Base-by-base conservation (phyloP, 106 monocot species). In the Platanthera guangdongensis region DNA sequence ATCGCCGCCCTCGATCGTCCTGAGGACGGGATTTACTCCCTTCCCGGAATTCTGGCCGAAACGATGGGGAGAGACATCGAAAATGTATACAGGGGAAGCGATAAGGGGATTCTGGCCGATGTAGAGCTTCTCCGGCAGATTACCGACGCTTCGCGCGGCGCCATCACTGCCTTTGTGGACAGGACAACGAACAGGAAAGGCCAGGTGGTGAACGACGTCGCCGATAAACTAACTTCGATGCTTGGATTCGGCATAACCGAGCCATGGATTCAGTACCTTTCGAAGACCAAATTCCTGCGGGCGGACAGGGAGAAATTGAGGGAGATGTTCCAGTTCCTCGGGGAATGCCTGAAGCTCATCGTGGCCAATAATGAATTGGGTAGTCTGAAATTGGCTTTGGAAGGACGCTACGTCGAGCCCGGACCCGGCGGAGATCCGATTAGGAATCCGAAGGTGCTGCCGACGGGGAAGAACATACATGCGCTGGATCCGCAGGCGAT, bases 361-460 rank as follows among this genome's bases (percentile, higher is more conserved):
- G 87, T 91, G 16, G 78, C 74, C 14, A 85, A 91, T 55, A 87
- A 87, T 71, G 90, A 91, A 79, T 72, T 91, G 8, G 87, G 85
- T 9, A 86, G 87, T 51, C 60, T 91, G 57, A 91, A 87, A 53
- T 81, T 77, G 53, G 90, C 87, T 6, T 65, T 91, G 9, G 85
- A 91, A 67, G 90, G 90, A n/a, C 82, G 80, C 49, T 91, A 85
- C 78, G 90, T 91, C 0, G 83, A 83, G 82, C 87, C 90, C 0
- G 90, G 87, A 0, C 90, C 90, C 0, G 90, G 87, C 16, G 87
- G 90, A 3, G 90, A 87, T 72, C 87, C 90, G 0, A 91, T 91
- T 8, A 60, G 90, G 11, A 91, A 91, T 75, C 90, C 90, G 3
- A 91, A 91, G 77, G 90, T 91, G 62, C 77, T 91, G 45, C 90